Evolutionary conservation across 1,139 yeast genomes (phyloP), one percentile per base, ranked within the genome.

Genomic region (Candida pseudoviswanathii): DNA sequence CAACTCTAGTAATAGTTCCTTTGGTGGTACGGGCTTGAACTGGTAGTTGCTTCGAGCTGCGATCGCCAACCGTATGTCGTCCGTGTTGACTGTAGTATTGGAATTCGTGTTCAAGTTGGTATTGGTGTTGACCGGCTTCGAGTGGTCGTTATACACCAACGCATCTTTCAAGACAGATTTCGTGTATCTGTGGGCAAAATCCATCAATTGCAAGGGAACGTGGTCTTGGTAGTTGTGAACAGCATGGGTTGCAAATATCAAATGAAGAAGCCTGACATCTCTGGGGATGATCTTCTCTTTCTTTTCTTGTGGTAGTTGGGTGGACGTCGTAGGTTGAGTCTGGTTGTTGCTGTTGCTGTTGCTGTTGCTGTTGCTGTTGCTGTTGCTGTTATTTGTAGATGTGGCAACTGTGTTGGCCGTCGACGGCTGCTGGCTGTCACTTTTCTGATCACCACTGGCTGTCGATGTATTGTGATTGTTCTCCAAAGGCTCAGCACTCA

Each of bases 1-100:
- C 59, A 94, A 74, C 66, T 94, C 97, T 65, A 94, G 73, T 56
- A 94, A 70, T 59, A 94, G 75, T 65, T 94, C 98, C 67, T 94
- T 94, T 2, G 96, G 96, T 5, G 97, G 96, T 0, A 95, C 86
- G 1, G 98, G 97, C 66, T 90, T 91, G 76, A 94, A 94, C 66
- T 94, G 98, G 64, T 91, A 90, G 65, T 89, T 91, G 21, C 96
- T 89, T 51, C 96, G 77, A 0, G 99, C 95, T 0, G 96, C 96
- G 26, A 94, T 90, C 0, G 98, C 97, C 56, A 94, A 76, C 56
- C 98, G 78, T 45, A 94, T 80, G 62, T 95, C 99, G 55, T 95
- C 98, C 3, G 95, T 89, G 11, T 90, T 82, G 21, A 92, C 77
- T 1, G 81, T 79, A 5, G 78, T 69, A 53, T 71, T 73, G 54